Base-by-base conservation (phyloP, 495 filamentous ascomycete genomes). In the Hypoxylon lienhwacheense region DNA sequence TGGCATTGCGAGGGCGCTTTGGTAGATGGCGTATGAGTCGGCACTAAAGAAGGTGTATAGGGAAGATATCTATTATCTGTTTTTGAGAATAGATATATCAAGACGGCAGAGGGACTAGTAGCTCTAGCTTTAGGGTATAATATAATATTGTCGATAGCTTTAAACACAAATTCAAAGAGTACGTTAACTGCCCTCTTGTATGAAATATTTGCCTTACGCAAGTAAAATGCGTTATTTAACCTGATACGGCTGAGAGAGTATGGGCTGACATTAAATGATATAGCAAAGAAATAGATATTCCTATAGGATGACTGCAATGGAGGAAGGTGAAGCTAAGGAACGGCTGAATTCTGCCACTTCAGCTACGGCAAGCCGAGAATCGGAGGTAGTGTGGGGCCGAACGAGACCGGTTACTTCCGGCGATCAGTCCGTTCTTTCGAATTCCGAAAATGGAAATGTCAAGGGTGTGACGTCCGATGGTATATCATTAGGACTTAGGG, bases 361-460 rank as follows among this genome's bases (percentile, higher is more conserved):
- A 47, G 28, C 20, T 25, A 22, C n/a, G 42, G 34, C 15, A 20
- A 34, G 43, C 55, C 55, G 55, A 58, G 31, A 8, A 58, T 52
- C 55, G 47, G 55, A 58, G 47, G 11, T 22, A 0, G 24, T 19
- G 55, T 35, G 47, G 55, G 55, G 47, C 55, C 47, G 47, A n/a
- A 8, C 25, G 22, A 41, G 16, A 20, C 55, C 47, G 47, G 10
- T 36, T 12, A 21, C 16, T 14, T 34, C 46, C 17, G 20, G 19
- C 40, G 47, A 46, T 26, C 26, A 15, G n/a, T 26, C 54, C 26
- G 20, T 12, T 34, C 0, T 45, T 22, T 7, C 15, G 2, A 19
- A 1, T 12, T 33, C 54, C 40, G 54, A 41, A 46, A 29, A 34
- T 35, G 54, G 26, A 8, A 14, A 29, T 1, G 32, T 39, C 19